Base-by-base conservation (phyloP, 2,329 filamentous ascomycete species). In the Leptographium wingfieldii region DNA sequence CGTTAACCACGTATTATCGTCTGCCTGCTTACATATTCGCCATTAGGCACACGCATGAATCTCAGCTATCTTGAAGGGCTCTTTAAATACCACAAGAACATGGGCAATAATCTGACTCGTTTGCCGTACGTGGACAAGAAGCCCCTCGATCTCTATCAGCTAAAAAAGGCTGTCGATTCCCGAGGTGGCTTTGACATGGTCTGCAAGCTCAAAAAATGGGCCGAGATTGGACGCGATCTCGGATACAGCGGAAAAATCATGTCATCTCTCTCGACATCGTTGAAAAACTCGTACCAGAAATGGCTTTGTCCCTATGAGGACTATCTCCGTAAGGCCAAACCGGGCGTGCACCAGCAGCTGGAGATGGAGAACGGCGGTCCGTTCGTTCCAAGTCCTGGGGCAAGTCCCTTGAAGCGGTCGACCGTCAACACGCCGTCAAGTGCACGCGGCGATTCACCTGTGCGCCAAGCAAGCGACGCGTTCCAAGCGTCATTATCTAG, bases 231-330 rank as follows among this genome's bases (percentile, higher is more conserved):
- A 40, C 85, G 94, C 68, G 94, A 97, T 70, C 76, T 99, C 55
- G 94, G 94, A 59, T 99, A 99, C 73, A 97, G 92, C 69, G 94
- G 94, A 70, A 99, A 99, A 77, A 99, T 99, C 64, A 99, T 99
- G 94, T 97, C 92, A 2, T 97, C 94, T 10, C 77, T 99, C 55
- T 99, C 94, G 6, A 99, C 94, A 0, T 97, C 94, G 5, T 80
- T 99, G 51, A 99, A 97, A 72, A 99, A 99, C 72, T 97, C 94
- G 0, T 99, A 95, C 68, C 91, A 96, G 71, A 86, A 92, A 73
- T 99, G 94, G 90, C 84, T 99, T 3, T 90, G 91, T 69, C 94
- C 94, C 0, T 99, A 97, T 67, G 94, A 99, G 72, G 91, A 97
- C 64, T 99, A 96, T 70, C 76, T 99, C 52, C 83, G 88, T 58